Evolutionary conservation across 305 asterid genomes (phyloP).

Genomic region (Fraxinus baroniana): DNA sequence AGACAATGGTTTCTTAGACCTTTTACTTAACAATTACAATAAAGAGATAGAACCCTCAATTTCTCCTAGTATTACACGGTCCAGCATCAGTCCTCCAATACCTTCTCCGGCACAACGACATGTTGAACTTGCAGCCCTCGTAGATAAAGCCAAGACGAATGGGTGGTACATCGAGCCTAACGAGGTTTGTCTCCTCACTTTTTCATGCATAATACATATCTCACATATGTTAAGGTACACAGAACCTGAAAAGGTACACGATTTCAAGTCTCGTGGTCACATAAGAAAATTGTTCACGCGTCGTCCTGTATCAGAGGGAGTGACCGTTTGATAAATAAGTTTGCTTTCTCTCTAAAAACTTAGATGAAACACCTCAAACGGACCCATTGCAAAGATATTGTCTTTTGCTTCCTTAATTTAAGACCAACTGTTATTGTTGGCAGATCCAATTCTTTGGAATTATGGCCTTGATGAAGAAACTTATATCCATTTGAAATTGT

Average conservation of each 20-base stretch:
- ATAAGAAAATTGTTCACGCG: not conserved
- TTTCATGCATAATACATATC: not conserved
- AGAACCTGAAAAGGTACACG: not conserved
- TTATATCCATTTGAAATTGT: not conserved
- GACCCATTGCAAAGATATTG: not conserved
- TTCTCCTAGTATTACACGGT: conserved; percentile 20
- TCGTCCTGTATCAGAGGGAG: not conserved
- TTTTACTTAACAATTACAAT: conserved; percentile 44
- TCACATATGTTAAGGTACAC: not conserved
- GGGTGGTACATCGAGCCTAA: conserved; percentile 71
- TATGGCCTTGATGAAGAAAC: not conserved
- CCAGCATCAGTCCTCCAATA: conserved; percentile 23
- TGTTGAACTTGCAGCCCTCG: conserved; percentile 40
- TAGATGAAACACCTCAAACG: not conserved
- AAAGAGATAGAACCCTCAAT: conserved; percentile 26
- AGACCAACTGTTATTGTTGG: not conserved
- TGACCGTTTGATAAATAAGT: not conserved
- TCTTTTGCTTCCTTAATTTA: not conserved
- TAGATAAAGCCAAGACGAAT: conserved; percentile 48
- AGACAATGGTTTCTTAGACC: conserved; percentile 64
- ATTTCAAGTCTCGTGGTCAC: not conserved
- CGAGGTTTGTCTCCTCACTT: conserved; percentile 42
- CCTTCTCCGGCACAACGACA: conserved; percentile 29
- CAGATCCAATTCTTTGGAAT: not conserved
- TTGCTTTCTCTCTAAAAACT: too few relatives aligned